phyloP scores from a whole-genome alignment of 805 yeast genomes.

The Wickerhamiella domercqiae region DNA sequence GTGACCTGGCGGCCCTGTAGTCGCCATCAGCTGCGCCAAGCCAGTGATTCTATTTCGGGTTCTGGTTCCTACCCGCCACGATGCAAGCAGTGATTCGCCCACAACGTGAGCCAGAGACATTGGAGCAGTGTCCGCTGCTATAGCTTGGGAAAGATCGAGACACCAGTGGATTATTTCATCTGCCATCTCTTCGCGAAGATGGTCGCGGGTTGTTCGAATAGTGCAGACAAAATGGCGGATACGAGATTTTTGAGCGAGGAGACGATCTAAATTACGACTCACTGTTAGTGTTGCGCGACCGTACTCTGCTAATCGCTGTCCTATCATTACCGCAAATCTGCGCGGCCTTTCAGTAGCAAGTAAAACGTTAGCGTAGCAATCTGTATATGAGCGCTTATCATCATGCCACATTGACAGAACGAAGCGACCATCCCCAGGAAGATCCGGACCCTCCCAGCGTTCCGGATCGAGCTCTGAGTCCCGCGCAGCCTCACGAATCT shows the following conservation, averaged over 20 bases:
- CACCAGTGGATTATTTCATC: constrained; percentile 59
- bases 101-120: constrained; percentile 33
- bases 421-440: constrained; percentile 30
- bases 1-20: too few relatives aligned
- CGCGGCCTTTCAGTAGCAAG: constrained; percentile 46
- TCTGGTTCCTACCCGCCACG: constrained; percentile 42
- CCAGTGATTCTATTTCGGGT: constrained; percentile 1
- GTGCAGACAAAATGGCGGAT: constrained; percentile 42
- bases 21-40: neutral
- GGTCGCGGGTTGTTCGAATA: constrained; percentile 51
- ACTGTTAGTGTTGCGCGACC: constrained; percentile 61
- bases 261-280: constrained; percentile 34
- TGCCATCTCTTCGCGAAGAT: constrained; percentile 68
- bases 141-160: constrained; percentile 37
- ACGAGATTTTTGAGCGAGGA: constrained; percentile 39
- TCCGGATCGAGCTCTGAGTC: constrained; percentile 27
- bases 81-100: constrained; percentile 41
- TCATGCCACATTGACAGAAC: constrained; percentile 60
- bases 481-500: constrained; percentile 20
- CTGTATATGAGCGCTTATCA: constrained; percentile 57
- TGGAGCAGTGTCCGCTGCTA: constrained; percentile 29
- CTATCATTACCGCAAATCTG: constrained; percentile 60
- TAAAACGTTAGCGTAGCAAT: constrained; percentile 52
- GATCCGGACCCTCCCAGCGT: constrained; percentile 33
- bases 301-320: constrained; percentile 40